Base-by-base conservation (phyloP, 257 asterid genomes). In the Cynanchum wilfordii region DNA sequence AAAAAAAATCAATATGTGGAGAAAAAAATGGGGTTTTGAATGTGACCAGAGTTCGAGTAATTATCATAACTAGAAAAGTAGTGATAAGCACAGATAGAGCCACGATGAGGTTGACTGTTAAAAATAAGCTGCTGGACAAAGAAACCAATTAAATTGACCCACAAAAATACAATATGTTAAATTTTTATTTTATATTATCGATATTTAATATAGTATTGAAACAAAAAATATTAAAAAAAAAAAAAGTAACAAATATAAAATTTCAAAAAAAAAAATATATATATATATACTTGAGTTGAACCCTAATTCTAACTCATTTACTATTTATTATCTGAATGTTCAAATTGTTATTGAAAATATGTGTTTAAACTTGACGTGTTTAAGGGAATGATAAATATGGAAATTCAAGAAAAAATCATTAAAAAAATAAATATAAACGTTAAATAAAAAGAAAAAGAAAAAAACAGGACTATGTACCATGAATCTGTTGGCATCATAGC, bases 401-500 rank as follows among this genome's bases (percentile, higher is more conserved):
- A 42, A 42, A 3, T 17, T 30, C 47, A 59, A 38, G 57, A 52
- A 52, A 52, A 33, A 13, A 1, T 42, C 47, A 42, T 42, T 42
- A 64, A 15, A 12, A 17, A 63, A 33, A 55, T 27, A 29, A 30
- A 55, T 27, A 15, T 16, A 80, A 80, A 81, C 82, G 87, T 85
- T 85, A 81, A 66, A 54, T 66, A 33, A 7, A 7, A 42, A 42
- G 0, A 42, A 7, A 42, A 42, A 8, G 0, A 42, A 42, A 7
- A 0, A 55, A 29, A 79, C 52, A n/a, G 27, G 88, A 70, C 85
- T 44, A 86, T 64, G 75, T 89, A 79, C 92, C 72, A 76, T 87
- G 96, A 29, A 89, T 78, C 89, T 77, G 86, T 84, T 75, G n/a
- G 73, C 80, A 84, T 79, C 84, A 50, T 72, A 77, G 69, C 63